Evolutionary conservation across 768 basidiomycete genomes (phyloP).

Genomic region (Termitomyces sp.): DNA sequence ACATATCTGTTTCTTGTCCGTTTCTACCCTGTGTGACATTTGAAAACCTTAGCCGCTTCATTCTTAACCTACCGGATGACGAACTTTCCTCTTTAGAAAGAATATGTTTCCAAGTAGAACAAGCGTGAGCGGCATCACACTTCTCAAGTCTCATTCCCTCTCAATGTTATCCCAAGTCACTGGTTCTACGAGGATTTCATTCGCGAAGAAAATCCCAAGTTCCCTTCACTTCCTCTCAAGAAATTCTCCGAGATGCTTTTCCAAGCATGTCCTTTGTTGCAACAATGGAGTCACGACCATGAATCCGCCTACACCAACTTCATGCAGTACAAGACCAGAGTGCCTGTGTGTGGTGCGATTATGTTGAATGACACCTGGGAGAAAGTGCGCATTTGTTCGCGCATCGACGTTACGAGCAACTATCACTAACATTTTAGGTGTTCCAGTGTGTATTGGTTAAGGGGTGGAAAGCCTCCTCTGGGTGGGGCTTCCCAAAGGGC

Average conservation of each 20-base stretch:
- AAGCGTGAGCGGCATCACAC: slow-evolving; percentile 66
- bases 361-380: slow-evolving; percentile 90
- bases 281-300: slow-evolving; percentile 79
- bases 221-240: slow-evolving; percentile 86
- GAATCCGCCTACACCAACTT: slow-evolving; percentile 85
- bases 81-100: slow-evolving; percentile 89
- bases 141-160: slow-evolving; percentile 6
- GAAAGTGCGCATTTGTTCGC: slow-evolving; percentile 52
- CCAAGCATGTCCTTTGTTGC: slow-evolving; percentile 74
- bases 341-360: slow-evolving; percentile 97
- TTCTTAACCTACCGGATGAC: slow-evolving; percentile 91
- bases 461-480: slow-evolving; percentile 94
- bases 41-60: slow-evolving; percentile 66
- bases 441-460: slow-evolving; percentile 91
- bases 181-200: slow-evolving; percentile 99
- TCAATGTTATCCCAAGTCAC: slow-evolving; percentile 50
- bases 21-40: slow-evolving; percentile 2
- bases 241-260: slow-evolving; percentile 92
- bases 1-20: slow-evolving; percentile 1
- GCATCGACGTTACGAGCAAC: neutral
- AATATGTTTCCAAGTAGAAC: slow-evolving; percentile 98
- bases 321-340: slow-evolving; percentile 94
- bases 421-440: slow-evolving; percentile 2
- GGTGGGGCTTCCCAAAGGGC: slow-evolving; percentile 99
- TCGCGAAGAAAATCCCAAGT: slow-evolving; percentile 81